Evolutionary conservation across 495 filamentous ascomycete genomes (phyloP), one percentile per base, ranked within the genome.

Genomic region (Hypoxylon subgilvum): DNA sequence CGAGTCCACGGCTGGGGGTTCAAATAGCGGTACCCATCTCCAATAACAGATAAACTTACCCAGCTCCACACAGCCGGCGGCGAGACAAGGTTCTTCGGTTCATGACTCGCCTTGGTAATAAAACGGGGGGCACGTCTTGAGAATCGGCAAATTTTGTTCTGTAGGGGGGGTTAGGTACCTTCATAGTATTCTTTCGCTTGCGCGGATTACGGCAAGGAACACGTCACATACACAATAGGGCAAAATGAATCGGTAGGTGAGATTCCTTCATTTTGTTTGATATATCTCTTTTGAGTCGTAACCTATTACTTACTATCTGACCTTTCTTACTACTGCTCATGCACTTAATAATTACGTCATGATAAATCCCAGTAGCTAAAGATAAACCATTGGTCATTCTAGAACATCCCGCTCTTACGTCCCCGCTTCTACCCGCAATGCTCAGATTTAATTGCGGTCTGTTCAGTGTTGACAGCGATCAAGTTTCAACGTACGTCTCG

Each of bases 31-130:
- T 50, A 39, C 49, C 61, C 32, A 42, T 63, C 42, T 46, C 52
- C 47, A 63, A 57, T 57, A 51, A 52, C 52, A 49, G 49, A 18
- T 53, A 4, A 51, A 21, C 28, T 12, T 32, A 32, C 31, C 28
- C 30, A 52, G 28, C 59, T 63, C 60, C 53, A 57, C 60, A 49
- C 38, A 41, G 31, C 52, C 42, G 21, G 46, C 35, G 8, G 42
- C 48, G 28, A 51, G 53, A 52, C 52, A 53, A 57, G 47, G 52
- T 53, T 63, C 31, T 53, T 42, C 36, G 45, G 52, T 42, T 49
- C 31, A 48, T 53, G 31, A 57, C 46, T 63, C 16, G 47, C 48
- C 42, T 27, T 62, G 48, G 47, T 38, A 47, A 52, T 45, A 47
- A 50, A 50, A 39, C 1, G 27, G 52, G 52, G 52, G 47, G 22